Evolutionary conservation across 176 grass and related monocot species (phyloP), one percentile per base, ranked within the genome.

Genomic region (Guadua angustifolia): DNA sequence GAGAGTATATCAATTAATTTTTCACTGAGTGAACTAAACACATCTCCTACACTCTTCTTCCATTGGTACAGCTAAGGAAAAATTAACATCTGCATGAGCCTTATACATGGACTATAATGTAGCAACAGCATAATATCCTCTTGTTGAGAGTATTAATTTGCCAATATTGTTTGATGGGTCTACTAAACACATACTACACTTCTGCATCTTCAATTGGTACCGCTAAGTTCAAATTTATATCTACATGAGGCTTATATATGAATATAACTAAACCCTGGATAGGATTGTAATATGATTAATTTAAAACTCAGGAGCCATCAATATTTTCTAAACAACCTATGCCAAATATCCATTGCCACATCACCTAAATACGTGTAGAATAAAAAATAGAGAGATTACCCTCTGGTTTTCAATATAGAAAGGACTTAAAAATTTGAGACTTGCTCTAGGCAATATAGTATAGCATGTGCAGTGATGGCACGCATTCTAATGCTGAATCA

Each of bases 401-500:
- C 38, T 26, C 19, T 47, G 0, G 19, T 65, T 63, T 13, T 73
- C 68, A 21, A 17, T 73, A 67, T 67, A 51, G 39, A 58, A 79
- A 78, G 45, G 13, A 66, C 19, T 64, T 44, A 42, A 35, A 76
- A 70, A 68, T 45, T 55, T 75, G 45, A 18, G 17, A 18, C 14
- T 50, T 76, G 40, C 7, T 59, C 14, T 39, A 33, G 8, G 33
- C 55, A 60, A 9, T 32, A 39, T 65, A 29, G 13, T 26, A 79
- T 73, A 26, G 5, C 62, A 74, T 69, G 40, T 61, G 42, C 69
- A 17, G n/a, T 82, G 55, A 64, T 69, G 69, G 8, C 18, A 18
- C 19, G 73, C 22, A 64, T 86, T 73, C 25, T 82, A 73, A 84
- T 17, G 42, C 58, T 69, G 36, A 69, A 74, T 77, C 68, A 71